A percentile compares a stretch with the other conserved stretches of the same genome.
These are phyloP conservation scores for Silybum marianum DNA, from an alignment of 129 eudicot species.

Conservation along the genomic window DNA sequence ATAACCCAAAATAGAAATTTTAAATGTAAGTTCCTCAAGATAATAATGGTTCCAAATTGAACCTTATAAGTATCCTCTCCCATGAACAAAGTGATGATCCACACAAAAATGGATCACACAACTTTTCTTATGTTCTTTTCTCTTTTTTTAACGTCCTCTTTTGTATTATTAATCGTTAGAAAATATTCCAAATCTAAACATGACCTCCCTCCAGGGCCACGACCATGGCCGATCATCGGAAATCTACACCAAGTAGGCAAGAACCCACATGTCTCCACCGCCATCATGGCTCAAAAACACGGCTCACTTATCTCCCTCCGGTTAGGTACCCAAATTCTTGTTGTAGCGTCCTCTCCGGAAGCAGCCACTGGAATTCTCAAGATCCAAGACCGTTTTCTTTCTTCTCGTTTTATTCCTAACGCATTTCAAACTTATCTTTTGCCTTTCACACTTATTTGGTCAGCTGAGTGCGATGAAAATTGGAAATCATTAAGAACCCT, in stretches of 20 bases:
- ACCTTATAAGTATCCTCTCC: not conserved
- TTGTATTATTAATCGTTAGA: not conserved
- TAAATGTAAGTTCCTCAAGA: no score
- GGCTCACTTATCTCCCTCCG: slow-evolving; percentile 33
- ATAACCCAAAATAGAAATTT: no score
- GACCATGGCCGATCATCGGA: slow-evolving; percentile 35
- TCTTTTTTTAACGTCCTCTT: not conserved
- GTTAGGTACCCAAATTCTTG: slow-evolving; percentile 30
- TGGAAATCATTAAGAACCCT: slow-evolving; percentile 31
- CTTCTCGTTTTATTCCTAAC: slow-evolving; percentile 26
- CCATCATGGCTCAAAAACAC: slow-evolving; percentile 20
- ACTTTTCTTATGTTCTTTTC: slow-evolving; percentile 7
- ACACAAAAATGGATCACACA: not conserved
- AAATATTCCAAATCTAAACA: not conserved
- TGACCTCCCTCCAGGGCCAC: slow-evolving; percentile 36
- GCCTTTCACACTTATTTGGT: slow-evolving; percentile 22
- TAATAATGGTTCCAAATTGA: not conserved
- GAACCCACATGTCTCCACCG: slow-evolving; percentile 27
- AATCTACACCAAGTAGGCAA: slow-evolving; percentile 32
- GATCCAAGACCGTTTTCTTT: slow-evolving; percentile 29
- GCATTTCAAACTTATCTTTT: not conserved
- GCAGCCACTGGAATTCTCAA: slow-evolving; percentile 33
- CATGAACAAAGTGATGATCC: not conserved
- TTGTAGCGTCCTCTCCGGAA: slow-evolving; percentile 35
- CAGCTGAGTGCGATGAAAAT: slow-evolving; percentile 17